These are phyloP conservation scores for Tuber umbilicatum DNA, from an alignment of 495 filamentous ascomycete species.

Conservation along the genomic window DNA sequence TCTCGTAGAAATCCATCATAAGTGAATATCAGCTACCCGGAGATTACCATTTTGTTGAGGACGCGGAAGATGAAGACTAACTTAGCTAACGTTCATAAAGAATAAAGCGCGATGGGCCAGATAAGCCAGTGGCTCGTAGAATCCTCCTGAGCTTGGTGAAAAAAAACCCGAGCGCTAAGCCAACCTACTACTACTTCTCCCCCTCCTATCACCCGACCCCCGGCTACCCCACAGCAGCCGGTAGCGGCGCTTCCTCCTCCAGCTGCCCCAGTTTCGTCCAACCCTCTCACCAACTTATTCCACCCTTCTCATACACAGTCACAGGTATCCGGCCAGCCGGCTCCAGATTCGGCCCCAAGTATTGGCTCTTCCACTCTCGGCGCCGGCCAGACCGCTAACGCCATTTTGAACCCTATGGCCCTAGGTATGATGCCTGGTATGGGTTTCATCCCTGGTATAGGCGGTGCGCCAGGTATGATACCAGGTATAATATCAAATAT, in stretches of 20 bases:
- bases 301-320: not conserved
- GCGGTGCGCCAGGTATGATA: not conserved
- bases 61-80: not conserved
- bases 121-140: not conserved
- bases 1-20: not conserved
- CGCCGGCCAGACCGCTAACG: not conserved
- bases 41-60: not conserved
- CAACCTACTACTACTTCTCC: not conserved
- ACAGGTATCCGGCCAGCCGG: not conserved
- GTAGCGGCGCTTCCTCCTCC: not conserved
- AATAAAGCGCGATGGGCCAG: not conserved
- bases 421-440: not conserved
- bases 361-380: not conserved
- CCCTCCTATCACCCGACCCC: not conserved
- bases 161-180: not conserved
- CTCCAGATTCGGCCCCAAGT: not conserved
- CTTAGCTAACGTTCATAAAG: not conserved
- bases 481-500: not conserved
- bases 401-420: not conserved
- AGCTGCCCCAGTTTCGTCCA: not conserved
- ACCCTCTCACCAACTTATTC: not conserved
- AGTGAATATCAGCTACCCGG: not conserved
- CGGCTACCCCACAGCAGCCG: not conserved
- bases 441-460: not conserved
- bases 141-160: not conserved